Evolutionary conservation across 768 basidiomycete genomes (phyloP), one percentile per base, ranked within the genome.

Genomic region (Boletus rex-veris): DNA sequence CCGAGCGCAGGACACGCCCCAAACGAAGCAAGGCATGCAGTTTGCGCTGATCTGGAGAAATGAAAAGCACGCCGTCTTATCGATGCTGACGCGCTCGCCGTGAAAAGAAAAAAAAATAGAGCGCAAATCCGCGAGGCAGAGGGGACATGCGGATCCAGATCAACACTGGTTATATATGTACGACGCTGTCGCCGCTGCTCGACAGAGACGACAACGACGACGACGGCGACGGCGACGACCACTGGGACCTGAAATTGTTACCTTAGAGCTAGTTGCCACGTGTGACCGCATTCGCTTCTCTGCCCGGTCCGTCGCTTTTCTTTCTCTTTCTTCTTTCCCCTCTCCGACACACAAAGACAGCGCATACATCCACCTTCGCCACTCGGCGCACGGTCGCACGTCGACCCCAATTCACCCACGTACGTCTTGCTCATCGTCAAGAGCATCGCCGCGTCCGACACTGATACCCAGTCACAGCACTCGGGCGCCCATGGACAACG

Each of bases 31-130:
- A 61, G 58, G 58, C 59, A 61, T 36, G 48, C 28, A 38, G 19
- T 52, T 24, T 54, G 61, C 54, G 64, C 54, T 64, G 66, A 66
- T 67, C 60, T 63, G 62, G 62, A 57, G 62, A 66, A 61, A 68
- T 70, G 63, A 65, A 69, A 63, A 55, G 37, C 67, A 65, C 61
- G 63, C 61, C 24, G 53, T 35, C 57, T 67, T 69, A 61, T 67
- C 63, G 61, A 63, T 65, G 54, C 48, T 40, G 50, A 35, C 52
- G 54, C 58, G 52, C 51, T 44, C 50, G 15, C 42, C 28, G 42
- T 49, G 44, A 58, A 49, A 55, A 49, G 51, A 51, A 51, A 40
- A 54, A 54, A 46, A 57, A 55, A 55, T 48, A 48, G 33, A 55
- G 33, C 47, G 60, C 42, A 55, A 57, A 52, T 59, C 65, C 61